Base-by-base conservation (phyloP, 23 red algal species). In the Gracilaria gracilis region DNA sequence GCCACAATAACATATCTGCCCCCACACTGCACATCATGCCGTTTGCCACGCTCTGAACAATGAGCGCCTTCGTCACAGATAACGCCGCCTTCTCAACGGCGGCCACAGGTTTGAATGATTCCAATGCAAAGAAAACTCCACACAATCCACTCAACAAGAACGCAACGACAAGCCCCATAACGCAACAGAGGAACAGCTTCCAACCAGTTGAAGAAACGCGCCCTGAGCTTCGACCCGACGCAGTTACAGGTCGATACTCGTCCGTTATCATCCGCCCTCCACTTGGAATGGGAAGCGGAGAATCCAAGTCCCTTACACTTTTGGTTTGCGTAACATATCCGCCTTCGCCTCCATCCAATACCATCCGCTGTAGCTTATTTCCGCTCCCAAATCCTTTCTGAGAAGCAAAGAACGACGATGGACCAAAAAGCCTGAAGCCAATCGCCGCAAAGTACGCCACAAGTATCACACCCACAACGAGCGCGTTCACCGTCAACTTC, bases 21-120 rank as follows among this genome's bases (percentile, higher is more conserved):
- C 28, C 87, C 25, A 80, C 71, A 28, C 61, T 91, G 55, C 87
- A 92, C 19, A 94, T 23, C 29, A 95, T 61, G 12, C 91, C 96
- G 14, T 83, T 84, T 28, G 57, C 47, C 20, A 95, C 58, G 20
- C 57, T 54, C 19, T 87, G 58, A n/a, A 93, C 55, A 21, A 97
- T 31, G 32, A 83, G 53, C 15, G 93, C 75, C 0, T 42, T 57
- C 16, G 74, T 81, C 3, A 85, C 93, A 33, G 47, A 58, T 9
- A 27, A n/a, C 16, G 42, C 35, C n/a, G 57, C 39, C 23, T 64
- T 67, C 57, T 39, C 31, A 32, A 95, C 70, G n/a, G 14, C 21
- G n/a, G 39, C 66, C 3, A 69, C 35, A 13, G 77, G 84, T 9
- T 39, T 55, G 66, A 61, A 84, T 27, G 75, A 50, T 8, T 55